Evolutionary conservation across 1,284 basidiomycete genomes (phyloP), one percentile per base, ranked within the genome.

Genomic region (Malassezia arunalokei): DNA sequence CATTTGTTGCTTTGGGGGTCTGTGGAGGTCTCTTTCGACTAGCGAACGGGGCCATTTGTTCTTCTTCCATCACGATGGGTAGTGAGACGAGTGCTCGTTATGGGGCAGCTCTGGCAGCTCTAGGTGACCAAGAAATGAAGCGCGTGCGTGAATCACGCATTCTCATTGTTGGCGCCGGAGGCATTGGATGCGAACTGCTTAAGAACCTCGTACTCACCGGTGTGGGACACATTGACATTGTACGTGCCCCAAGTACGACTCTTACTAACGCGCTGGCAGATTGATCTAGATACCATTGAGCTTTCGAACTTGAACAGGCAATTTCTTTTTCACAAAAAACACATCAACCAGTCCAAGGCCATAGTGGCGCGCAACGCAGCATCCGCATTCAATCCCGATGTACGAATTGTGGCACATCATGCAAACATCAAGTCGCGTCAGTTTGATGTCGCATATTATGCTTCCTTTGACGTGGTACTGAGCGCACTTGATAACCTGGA

Each of bases 201-300:
- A 99, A 99, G 77, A 95, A 96, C 73, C 80, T 96, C 51, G 91
- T 94, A 24, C 76, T 92, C 43, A 84, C 87, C 5, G 92, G 92
- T 17, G 94, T 96, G 64, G 85, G 84, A 30, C 79, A 89, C 66
- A 90, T 96, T 59, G 91, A 92, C 0, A 77, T 80, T 48, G 77
- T 78, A 45, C 35, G 57, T 39, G 17, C 27, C 32, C 43, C 15
- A 41, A 35, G 5, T 15, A 35, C 33, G 33, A 2, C 2, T 11
- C 4, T 5, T 12, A 35, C 33, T 35, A 35, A 35, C 5, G 33
- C 15, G 33, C 33, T 37, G 40, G 30, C 56, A 72, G 64, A 80
- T 99, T 60, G 94, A 98, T 76, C 79, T 99, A 56, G 94, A 99
- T 76, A 98, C 92, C 6, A 98, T 98, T 75, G 94, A 99, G 79